Conservation (phyloP, 2,329 filamentous ascomycete genomes). For the Alternaria atra region DNA sequence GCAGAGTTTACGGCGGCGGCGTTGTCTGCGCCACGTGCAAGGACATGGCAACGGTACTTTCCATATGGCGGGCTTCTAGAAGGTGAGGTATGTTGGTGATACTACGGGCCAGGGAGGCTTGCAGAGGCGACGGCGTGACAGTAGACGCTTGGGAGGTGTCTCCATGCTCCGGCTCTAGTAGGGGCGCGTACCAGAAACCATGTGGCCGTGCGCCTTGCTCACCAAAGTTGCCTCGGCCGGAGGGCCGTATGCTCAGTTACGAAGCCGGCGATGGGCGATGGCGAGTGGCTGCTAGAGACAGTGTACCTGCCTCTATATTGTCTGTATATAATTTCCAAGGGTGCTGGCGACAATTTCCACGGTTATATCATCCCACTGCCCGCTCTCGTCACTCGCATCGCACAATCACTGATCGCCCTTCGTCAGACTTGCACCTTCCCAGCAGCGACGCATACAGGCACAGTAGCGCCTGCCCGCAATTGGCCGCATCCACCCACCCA, state of each 20-base stretch:
- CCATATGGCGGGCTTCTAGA: slow-evolving; percentile 16
- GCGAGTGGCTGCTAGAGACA: background rate
- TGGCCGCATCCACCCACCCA: slow-evolving; percentile 30
- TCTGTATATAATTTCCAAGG: background rate
- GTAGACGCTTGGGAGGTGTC: slow-evolving; percentile 5
- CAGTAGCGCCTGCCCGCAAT: slow-evolving; percentile 34
- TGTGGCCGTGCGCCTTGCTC: slow-evolving; percentile 17
- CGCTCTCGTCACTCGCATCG: slow-evolving; percentile 5
- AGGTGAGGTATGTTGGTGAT: slow-evolving; percentile 5
- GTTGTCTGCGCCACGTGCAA: slow-evolving; percentile 14
- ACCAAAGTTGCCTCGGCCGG: slow-evolving; percentile 13
- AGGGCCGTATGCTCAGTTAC: background rate
- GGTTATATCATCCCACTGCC: background rate
- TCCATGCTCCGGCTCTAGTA: slow-evolving; percentile 15
- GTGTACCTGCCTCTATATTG: background rate
- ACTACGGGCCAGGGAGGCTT: slow-evolving; percentile 7
- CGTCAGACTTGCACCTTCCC: slow-evolving; percentile 40
- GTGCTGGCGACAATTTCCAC: background rate
- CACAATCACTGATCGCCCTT: slow-evolving; percentile 17
- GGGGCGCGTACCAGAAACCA: slow-evolving; percentile 14
- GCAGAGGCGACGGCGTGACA: slow-evolving; percentile 8
- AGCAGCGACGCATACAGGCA: slow-evolving; percentile 31
- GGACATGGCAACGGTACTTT: slow-evolving; percentile 1
- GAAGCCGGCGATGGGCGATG: no score
- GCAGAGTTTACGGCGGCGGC: background rate